Conservation (phyloP, 192 early-diverging fungal genomes). For the Coemansia sp. region DNA sequence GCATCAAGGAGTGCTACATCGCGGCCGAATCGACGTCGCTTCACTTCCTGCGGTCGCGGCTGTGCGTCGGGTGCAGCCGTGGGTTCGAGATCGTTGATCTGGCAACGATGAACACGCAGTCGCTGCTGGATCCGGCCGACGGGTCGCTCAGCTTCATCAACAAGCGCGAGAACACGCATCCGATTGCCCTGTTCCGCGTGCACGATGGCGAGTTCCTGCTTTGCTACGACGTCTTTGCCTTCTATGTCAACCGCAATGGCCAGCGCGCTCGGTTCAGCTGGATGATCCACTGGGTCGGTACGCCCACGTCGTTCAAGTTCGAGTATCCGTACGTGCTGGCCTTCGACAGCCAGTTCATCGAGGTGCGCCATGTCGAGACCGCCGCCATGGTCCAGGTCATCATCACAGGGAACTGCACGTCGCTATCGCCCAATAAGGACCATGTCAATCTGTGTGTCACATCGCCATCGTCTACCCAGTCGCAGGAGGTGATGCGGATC, state of each 20-base stretch:
- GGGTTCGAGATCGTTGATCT: slow-evolving; percentile 95
- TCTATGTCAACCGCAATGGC: slow-evolving; percentile 89
- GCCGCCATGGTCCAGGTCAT: slow-evolving; percentile 71
- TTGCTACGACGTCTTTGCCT: slow-evolving; percentile 93
- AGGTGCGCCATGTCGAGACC: slow-evolving; percentile 80
- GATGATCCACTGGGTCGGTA: slow-evolving; percentile 86
- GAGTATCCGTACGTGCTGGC: slow-evolving; percentile 85
- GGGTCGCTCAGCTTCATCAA: slow-evolving; percentile 74
- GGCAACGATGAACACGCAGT: slow-evolving; percentile 80
- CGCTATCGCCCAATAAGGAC: slow-evolving; percentile 44
- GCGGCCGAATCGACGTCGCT: slow-evolving; percentile 85
- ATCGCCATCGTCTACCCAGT: slow-evolving; percentile 40
- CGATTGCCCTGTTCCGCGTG: slow-evolving; percentile 82
- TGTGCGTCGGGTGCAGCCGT: slow-evolving; percentile 87
- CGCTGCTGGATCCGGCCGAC: slow-evolving; percentile 83
- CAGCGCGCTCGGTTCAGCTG: slow-evolving; percentile 69
- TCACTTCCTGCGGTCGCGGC: slow-evolving; percentile 78
- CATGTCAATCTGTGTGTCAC: slow-evolving; percentile 47
- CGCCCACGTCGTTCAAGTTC: slow-evolving; percentile 81
- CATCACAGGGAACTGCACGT: slow-evolving; percentile 53
- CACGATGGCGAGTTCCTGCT: slow-evolving; percentile 77
- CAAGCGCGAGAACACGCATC: slow-evolving; percentile 73
- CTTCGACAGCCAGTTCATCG: slow-evolving; percentile 88
- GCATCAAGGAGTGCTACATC: slow-evolving; percentile 89
- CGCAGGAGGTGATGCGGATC: slow-evolving; percentile 49